These are phyloP conservation scores for Silene conica DNA, from an alignment of 148 eudicot species.

Conservation along the genomic window DNA sequence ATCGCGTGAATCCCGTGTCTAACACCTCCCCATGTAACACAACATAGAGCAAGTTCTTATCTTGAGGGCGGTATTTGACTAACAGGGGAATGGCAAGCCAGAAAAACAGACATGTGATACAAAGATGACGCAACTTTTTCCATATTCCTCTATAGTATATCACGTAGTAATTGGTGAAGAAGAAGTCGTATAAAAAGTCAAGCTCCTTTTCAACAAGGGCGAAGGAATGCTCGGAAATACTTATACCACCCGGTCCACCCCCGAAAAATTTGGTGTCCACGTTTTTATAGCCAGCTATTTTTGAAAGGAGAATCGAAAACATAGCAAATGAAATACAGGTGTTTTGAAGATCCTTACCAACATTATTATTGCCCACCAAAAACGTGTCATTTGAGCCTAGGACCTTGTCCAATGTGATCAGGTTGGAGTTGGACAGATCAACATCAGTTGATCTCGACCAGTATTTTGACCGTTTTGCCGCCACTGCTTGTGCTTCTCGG, in stretches of 20 bases:
- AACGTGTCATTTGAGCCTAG: neutral
- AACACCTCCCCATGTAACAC: neutral
- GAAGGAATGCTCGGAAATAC: neutral
- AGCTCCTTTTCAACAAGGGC: neutral
- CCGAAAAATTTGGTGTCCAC: neutral
- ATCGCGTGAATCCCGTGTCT: neutral
- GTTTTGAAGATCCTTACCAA: neutral
- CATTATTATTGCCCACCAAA: neutral
- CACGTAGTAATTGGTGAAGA: neutral
- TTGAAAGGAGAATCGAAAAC: neutral
- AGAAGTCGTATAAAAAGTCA: neutral
- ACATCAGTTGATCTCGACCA: neutral
- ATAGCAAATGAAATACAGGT: neutral
- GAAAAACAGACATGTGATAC: neutral
- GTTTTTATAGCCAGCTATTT: constrained; percentile 3
- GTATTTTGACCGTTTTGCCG: neutral
- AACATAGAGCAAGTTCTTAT: neutral
- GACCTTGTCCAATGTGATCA: neutral
- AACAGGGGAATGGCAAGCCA: neutral
- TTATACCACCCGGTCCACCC: neutral
- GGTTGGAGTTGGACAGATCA: neutral
- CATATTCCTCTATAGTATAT: neutral
- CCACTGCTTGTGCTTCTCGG: neutral
- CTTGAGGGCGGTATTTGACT: neutral
- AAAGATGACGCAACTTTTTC: neutral